Percentiles rank a stretch among this genome's conserved stretches.
Evolutionary conservation across 208 protist genomes (phyloP).

Genomic region (Acanthamoeba healyi): DNA sequence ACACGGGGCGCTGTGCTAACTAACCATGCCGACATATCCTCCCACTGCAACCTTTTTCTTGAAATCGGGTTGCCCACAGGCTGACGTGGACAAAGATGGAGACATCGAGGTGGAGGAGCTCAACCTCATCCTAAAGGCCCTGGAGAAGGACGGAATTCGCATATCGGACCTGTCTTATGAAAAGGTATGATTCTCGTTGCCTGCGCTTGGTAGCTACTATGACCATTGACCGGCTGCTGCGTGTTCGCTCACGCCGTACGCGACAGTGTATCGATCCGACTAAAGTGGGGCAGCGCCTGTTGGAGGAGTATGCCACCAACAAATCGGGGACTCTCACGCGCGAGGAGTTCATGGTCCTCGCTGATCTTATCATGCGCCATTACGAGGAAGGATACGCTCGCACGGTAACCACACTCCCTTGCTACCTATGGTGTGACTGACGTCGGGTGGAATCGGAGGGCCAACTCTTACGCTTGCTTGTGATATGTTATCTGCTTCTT

Average conservation of each 20-base stretch:
- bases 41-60: no score
- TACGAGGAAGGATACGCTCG: constrained; percentile 48
- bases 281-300: constrained; percentile 35
- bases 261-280: neutral
- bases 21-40: no score
- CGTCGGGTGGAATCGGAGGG: no score
- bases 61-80: neutral
- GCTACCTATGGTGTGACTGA: no score
- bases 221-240: neutral
- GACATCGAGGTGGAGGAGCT: constrained; percentile 62
- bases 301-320: constrained; percentile 59
- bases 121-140: constrained; percentile 60
- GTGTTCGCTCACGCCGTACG: neutral
- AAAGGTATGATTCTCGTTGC: no score
- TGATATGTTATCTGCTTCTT: neutral
- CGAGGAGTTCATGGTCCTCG: constrained; percentile 66
- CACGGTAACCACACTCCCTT: neutral
- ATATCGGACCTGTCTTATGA: constrained; percentile 34
- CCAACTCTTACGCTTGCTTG: no score
- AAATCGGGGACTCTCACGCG: constrained; percentile 36
- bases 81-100: constrained; percentile 46
- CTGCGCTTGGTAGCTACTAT: no score
- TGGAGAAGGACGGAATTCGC: constrained; percentile 58
- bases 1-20: neutral
- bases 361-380: constrained; percentile 57